Percentiles rank a stretch among this genome's conserved stretches.
phyloP scores from a whole-genome alignment of 2,329 filamentous ascomycete species.

The Nigrospora oryzae region DNA sequence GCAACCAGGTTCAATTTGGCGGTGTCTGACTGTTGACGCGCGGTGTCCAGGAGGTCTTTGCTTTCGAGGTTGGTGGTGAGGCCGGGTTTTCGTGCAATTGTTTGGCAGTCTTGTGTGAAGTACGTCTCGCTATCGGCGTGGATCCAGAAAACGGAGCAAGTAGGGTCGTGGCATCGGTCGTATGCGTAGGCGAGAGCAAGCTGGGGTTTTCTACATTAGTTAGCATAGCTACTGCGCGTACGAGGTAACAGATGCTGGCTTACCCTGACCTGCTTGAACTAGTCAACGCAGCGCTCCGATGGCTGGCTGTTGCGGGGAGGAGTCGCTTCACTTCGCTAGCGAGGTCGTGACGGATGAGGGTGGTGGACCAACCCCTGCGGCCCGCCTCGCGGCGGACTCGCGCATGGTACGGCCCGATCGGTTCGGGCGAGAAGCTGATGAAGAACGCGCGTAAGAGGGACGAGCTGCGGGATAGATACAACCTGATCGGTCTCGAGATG shows the following conservation, averaged over 20 bases:
- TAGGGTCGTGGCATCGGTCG: neutral
- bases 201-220: neutral
- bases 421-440: constrained; percentile 22
- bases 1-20: constrained; percentile 2
- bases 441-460: constrained; percentile 14
- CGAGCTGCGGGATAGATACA: neutral
- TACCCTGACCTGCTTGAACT: constrained; percentile 19
- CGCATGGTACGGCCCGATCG: constrained; percentile 25
- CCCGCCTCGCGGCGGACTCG: constrained; percentile 12
- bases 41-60: constrained; percentile 2
- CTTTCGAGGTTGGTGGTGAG: neutral
- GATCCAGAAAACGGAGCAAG: neutral
- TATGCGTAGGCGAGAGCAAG: neutral
- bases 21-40: constrained; percentile 4
- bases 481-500: neutral
- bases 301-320: constrained; percentile 6
- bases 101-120: neutral
- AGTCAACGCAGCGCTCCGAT: constrained; percentile 13
- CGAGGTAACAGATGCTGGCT: no score
- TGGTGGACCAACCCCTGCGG: constrained; percentile 9
- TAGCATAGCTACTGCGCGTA: neutral
- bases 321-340: constrained; percentile 10
- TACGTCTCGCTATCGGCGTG: neutral
- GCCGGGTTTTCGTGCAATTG: constrained; percentile 1
- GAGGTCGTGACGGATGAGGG: constrained; percentile 9